A percentile compares a stretch with the other conserved stretches of the same genome.
phyloP scores from a whole-genome alignment of 805 yeast genomes.

The Saccharomyces kudriavzevii region DNA sequence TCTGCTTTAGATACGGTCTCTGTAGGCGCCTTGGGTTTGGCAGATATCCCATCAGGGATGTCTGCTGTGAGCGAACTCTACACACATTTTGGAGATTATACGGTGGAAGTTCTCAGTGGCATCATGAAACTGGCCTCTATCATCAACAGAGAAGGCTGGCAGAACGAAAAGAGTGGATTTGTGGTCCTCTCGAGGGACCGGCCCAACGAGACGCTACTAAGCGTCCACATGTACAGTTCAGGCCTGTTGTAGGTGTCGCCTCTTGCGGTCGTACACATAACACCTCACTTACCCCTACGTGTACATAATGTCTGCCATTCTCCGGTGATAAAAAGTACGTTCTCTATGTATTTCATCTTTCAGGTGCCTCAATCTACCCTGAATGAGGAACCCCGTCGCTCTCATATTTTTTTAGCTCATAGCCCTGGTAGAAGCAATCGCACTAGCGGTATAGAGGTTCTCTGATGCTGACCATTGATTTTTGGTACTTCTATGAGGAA shows the following conservation, averaged over 20 bases:
- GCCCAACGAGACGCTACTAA: background rate
- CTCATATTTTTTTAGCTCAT: background rate
- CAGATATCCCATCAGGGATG: background rate
- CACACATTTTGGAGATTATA: background rate
- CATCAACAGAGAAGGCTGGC: background rate
- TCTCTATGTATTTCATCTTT: background rate
- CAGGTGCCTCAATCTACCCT: background rate
- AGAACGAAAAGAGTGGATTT: background rate
- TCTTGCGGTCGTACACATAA: background rate
- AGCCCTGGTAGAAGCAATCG: background rate
- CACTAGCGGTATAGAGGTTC: background rate
- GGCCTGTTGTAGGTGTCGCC: background rate
- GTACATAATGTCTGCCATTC: background rate
- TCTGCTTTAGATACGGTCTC: background rate
- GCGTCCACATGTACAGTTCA: background rate
- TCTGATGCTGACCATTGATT: background rate
- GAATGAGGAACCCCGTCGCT: background rate
- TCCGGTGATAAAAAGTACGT: background rate
- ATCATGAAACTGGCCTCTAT: background rate
- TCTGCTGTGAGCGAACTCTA: background rate
- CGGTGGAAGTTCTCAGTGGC: background rate
- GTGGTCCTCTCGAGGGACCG: background rate
- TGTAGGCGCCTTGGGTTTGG: background rate
- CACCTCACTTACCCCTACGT: background rate
- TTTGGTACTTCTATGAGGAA: background rate